Base-by-base conservation (phyloP, 345 rosid species). In the Pseudoturritis turrita region DNA sequence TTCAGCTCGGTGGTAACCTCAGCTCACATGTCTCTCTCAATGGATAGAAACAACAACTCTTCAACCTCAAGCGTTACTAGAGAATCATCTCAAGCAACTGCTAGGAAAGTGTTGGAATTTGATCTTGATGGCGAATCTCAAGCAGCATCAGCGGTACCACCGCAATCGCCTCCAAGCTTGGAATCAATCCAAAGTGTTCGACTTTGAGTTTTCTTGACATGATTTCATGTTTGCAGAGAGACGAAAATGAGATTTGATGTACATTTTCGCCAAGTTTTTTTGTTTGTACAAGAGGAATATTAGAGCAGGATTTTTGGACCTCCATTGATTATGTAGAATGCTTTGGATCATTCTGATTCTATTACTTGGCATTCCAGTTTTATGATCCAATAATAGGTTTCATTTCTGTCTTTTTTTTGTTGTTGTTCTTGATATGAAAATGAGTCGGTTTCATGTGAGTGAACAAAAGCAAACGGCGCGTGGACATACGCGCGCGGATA, bases 121-220 rank as follows among this genome's bases (percentile, higher is more conserved):
- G 19, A 31, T 8, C 52, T 65, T 11, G 54, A 62, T 43, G 46
- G 45, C 58, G 53, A 64, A 50, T 61, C 72, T 49, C 60, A 65
- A 25, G 61, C 3, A 33, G 69, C 13, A 4, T 46, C 71, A 11
- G 97, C 90, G 23, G 25, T 86, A 43, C 88, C 92, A 50, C 97
- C 92, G 3, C 73, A 80, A 51, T 80, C 96, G 26, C 83, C 97
- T 68, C 97, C 95, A 57, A 75, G 65, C 29, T 62, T 52, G 25
- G 65, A 77, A 64, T 61, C 76, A 6, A n/a, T 33, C 45, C 44
- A 50, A 53, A 28, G 40, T 4, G 77, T 53, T 53, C 31, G 23
- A 19, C 1, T 45, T 22, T 45, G 46, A 37, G 15, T n/a, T 37
- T 39, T 63, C 29, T 54, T 65, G 40, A 15, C 5, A 63, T 47